Conservation (phyloP, 768 basidiomycete genomes). For the Naganishia onofrii region DNA sequence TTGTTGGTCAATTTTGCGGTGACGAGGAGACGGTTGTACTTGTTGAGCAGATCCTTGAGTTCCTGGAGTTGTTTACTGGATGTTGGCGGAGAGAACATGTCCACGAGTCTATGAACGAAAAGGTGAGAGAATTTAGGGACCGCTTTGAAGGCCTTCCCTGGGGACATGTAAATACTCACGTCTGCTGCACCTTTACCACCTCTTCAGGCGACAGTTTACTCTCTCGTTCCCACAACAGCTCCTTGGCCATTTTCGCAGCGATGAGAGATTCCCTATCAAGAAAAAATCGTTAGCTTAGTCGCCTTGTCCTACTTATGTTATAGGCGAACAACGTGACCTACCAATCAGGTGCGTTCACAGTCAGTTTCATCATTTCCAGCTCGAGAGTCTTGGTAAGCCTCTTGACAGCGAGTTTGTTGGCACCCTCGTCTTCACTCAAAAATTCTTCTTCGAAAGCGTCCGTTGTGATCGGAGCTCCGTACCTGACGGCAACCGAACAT, state of each 20-base stretch:
- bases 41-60: constrained; percentile 69
- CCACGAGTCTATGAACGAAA: constrained; percentile 32
- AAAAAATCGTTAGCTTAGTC: too few relatives aligned
- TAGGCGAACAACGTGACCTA: constrained; percentile 34
- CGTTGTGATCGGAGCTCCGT: constrained; percentile 74
- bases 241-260: constrained; percentile 85
- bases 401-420: constrained; percentile 77
- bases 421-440: constrained; percentile 65
- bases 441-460: constrained; percentile 74
- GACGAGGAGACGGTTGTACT: constrained; percentile 82
- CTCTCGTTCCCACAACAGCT: constrained; percentile 86
- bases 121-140: neutral
- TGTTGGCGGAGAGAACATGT: constrained; percentile 56
- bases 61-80: constrained; percentile 62
- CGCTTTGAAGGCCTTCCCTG: too few relatives aligned
- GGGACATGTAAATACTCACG: too few relatives aligned
- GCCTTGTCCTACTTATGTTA: neutral
- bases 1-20: constrained; percentile 80
- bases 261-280: constrained; percentile 77
- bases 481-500: constrained; percentile 57
- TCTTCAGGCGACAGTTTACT: constrained; percentile 72
- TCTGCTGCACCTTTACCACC: constrained; percentile 81
- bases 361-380: constrained; percentile 66
- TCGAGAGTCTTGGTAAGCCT: constrained; percentile 74
- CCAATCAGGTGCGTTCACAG: constrained; percentile 94